phyloP scores from a whole-genome alignment of 495 filamentous ascomycete species.

The Talaromyces borbonicus region DNA sequence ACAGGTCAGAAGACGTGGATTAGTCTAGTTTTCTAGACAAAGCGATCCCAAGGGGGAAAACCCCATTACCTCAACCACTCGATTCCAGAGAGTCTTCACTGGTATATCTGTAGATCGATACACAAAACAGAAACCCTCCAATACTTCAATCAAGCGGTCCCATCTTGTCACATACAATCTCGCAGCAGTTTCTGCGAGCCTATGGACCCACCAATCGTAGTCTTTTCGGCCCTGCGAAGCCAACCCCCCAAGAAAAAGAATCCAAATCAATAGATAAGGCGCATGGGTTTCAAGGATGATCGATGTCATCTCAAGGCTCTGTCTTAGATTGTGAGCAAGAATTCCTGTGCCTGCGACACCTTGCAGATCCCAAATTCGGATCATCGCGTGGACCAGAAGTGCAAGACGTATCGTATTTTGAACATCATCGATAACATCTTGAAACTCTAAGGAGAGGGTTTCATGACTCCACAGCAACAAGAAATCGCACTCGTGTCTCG shows the following conservation, averaged over 20 bases:
- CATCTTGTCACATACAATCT: constrained; percentile 9
- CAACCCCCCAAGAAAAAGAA: constrained; percentile 9
- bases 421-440: constrained; percentile 6
- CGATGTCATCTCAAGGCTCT: constrained; percentile 7
- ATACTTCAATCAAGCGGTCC: constrained; percentile 5
- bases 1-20: no score
- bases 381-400: constrained; percentile 9
- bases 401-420: constrained; percentile 13
- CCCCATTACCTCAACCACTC: neutral
- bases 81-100: constrained; percentile 10
- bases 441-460: constrained; percentile 7
- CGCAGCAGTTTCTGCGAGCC: constrained; percentile 4
- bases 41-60: neutral
- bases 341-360: constrained; percentile 9
- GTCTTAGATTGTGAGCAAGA: constrained; percentile 7
- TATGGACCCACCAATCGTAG: constrained; percentile 10
- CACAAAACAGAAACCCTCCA: constrained; percentile 13
- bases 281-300: constrained; percentile 7
- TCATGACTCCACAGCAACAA: constrained; percentile 11
- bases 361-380: constrained; percentile 11
- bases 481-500: constrained; percentile 12
- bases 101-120: constrained; percentile 9
- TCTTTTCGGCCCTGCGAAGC: constrained; percentile 2
- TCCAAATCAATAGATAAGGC: constrained; percentile 10
- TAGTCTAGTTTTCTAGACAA: neutral